Conservation (phyloP, 345 rosid species). For the Eucalyptus polyanthemos region DNA sequence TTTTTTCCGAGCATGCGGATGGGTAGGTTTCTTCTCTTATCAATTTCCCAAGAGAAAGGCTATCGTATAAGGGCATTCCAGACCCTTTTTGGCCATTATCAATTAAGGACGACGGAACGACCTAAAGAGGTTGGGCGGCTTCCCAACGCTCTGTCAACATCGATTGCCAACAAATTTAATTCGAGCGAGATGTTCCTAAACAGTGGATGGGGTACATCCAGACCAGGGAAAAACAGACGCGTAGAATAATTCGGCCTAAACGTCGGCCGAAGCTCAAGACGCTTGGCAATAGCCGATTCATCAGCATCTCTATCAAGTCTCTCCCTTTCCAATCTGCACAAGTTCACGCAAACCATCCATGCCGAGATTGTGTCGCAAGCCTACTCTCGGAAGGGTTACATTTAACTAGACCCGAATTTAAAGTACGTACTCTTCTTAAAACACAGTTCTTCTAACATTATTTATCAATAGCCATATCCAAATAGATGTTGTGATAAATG, state of each 20-base stretch:
- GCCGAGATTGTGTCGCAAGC: background rate
- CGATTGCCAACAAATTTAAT: background rate
- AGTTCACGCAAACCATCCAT: background rate
- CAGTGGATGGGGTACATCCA: background rate
- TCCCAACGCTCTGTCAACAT: background rate
- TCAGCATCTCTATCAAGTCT: background rate
- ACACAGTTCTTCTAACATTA: accelerated
- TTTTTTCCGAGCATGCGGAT: background rate
- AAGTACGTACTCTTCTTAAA: accelerated
- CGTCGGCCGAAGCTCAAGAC: background rate
- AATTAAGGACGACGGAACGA: background rate
- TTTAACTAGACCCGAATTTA: background rate
- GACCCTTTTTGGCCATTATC: background rate
- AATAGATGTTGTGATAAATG: background rate
- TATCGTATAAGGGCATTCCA: background rate
- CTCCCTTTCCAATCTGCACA: background rate
- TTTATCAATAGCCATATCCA: background rate
- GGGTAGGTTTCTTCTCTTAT: background rate
- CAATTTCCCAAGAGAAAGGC: background rate
- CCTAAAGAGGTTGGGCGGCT: background rate
- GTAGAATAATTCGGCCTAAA: background rate
- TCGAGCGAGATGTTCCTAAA: background rate
- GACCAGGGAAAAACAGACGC: background rate
- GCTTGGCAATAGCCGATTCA: background rate
- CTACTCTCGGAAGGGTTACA: background rate